Evolutionary conservation across 2,329 filamentous ascomycete species (phyloP).

Genomic region (Xylariomycetidae sp.): DNA sequence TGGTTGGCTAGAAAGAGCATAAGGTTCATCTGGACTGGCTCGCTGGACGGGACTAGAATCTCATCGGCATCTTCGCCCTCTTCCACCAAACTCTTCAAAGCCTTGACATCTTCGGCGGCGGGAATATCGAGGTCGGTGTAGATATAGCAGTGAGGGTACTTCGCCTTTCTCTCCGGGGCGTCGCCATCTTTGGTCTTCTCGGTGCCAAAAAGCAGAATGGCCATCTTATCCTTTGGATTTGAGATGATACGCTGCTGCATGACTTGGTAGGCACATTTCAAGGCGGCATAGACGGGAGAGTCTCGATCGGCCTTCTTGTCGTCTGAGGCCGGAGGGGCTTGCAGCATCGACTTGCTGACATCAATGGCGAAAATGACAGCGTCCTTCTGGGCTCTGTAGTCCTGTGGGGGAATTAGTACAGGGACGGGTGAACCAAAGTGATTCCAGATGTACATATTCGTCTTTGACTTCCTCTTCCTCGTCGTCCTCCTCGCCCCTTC

Average conservation of each 20-base stretch:
- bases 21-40: conserved; percentile 76
- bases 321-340: conserved; percentile 55
- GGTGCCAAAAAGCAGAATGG: conserved; percentile 86
- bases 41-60: conserved; percentile 64
- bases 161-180: conserved; percentile 54
- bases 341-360: conserved; percentile 82
- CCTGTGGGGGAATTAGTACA: no score
- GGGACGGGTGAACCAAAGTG: conserved; percentile 7
- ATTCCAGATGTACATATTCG: conserved; percentile 47
- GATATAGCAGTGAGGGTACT: conserved; percentile 89
- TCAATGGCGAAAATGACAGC: conserved; percentile 97
- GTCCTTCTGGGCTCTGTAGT: conserved; percentile 90
- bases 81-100: conserved; percentile 69
- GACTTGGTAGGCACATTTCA: conserved; percentile 90
- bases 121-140: conserved; percentile 85
- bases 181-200: conserved; percentile 75
- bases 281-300: conserved; percentile 73
- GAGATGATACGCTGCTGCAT: conserved; percentile 99
- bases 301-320: conserved; percentile 75
- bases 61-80: conserved; percentile 68
- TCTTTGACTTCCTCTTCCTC: conserved; percentile 67
- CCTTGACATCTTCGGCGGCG: conserved; percentile 79
- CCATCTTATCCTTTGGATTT: conserved; percentile 95
- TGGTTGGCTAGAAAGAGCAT: conserved; percentile 94
- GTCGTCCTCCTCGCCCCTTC: conserved; percentile 60